Percentiles rank a stretch among this genome's conserved stretches.
phyloP scores from a whole-genome alignment of 176 grass and related monocot species.

The Pharus latifolius region DNA sequence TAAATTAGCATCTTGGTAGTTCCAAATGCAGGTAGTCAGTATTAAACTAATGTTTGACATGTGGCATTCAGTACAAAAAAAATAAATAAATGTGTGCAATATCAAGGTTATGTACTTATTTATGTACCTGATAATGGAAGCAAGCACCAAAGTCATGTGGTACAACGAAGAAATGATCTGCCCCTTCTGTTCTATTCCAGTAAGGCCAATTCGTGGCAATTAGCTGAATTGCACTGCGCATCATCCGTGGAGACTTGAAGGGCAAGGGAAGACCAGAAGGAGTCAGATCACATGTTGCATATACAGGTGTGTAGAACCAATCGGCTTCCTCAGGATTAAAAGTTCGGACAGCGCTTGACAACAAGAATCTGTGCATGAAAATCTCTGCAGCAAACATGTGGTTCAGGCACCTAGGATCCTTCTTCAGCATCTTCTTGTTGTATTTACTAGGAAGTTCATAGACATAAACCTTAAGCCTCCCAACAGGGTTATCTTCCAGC shows the following conservation, averaged over 20 bases:
- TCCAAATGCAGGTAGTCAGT: background rate
- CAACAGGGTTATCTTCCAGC: constrained; percentile 76
- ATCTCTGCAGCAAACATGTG: constrained; percentile 95
- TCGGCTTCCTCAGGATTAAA: constrained; percentile 67
- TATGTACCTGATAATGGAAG: constrained; percentile 90
- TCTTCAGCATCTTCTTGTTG: constrained; percentile 73
- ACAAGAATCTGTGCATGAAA: constrained; percentile 80
- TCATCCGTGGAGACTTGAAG: constrained; percentile 75
- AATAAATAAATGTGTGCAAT: constrained; percentile 1
- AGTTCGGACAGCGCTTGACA: constrained; percentile 74
- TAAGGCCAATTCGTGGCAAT: constrained; percentile 72
- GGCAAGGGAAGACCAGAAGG: constrained; percentile 67
- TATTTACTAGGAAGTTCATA: constrained; percentile 85
- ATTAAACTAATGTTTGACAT: background rate
- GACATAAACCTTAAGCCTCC: constrained; percentile 76
- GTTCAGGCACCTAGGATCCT: constrained; percentile 76
- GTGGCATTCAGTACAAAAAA: background rate
- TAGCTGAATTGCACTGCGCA: constrained; percentile 76
- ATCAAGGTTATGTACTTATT: constrained; percentile 4
- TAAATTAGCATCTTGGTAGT: background rate
- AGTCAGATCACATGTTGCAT: constrained; percentile 77
- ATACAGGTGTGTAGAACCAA: constrained; percentile 89
- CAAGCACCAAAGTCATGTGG: constrained; percentile 95
- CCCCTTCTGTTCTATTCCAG: constrained; percentile 85
- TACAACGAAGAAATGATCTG: constrained; percentile 91